These are phyloP conservation scores for Cerrena zonata DNA, from an alignment of 1,284 basidiomycete species.

Conservation along the genomic window DNA sequence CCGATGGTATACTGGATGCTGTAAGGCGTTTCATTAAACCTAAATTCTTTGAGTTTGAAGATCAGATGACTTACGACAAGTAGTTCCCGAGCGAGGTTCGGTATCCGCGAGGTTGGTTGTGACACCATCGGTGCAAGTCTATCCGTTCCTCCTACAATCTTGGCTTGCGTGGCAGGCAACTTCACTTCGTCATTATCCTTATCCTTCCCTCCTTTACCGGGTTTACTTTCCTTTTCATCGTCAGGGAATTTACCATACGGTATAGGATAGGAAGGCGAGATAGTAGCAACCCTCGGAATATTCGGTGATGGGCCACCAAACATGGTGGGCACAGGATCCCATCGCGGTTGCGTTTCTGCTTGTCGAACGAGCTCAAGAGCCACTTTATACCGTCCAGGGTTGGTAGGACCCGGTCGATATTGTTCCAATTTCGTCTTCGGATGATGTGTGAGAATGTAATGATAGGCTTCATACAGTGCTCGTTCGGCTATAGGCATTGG, in stretches of 20 bases:
- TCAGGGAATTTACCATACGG: conserved; percentile 28
- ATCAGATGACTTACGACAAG: conserved; percentile 46
- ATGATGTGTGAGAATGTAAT: conserved; percentile 64
- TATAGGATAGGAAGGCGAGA: conserved; percentile 52
- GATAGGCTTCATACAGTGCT: conserved; percentile 61
- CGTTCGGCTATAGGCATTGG: conserved; percentile 49
- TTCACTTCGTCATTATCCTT: conserved; percentile 40
- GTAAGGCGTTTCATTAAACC: conserved; percentile 9
- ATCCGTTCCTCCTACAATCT: conserved; percentile 49
- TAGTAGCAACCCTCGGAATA: conserved; percentile 48
- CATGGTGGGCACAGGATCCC: conserved; percentile 61
- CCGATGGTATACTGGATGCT: conserved; percentile 52
- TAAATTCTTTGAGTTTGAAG: not conserved
- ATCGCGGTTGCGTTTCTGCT: conserved; percentile 51
- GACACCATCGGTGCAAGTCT: conserved; percentile 46
- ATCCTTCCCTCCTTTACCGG: conserved; percentile 20
- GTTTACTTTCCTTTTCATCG: conserved; percentile 17
- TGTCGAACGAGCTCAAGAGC: conserved; percentile 59
- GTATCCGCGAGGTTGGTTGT: conserved; percentile 51
- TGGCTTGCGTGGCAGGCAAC: conserved; percentile 48
- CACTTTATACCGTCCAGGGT: conserved; percentile 60
- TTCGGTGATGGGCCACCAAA: conserved; percentile 52
- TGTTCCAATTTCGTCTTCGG: conserved; percentile 30
- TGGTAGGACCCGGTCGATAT: conserved; percentile 33
- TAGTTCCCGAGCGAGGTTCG: conserved; percentile 54